phyloP scores from a whole-genome alignment of 345 rosid species.

The Turritis glabra region DNA sequence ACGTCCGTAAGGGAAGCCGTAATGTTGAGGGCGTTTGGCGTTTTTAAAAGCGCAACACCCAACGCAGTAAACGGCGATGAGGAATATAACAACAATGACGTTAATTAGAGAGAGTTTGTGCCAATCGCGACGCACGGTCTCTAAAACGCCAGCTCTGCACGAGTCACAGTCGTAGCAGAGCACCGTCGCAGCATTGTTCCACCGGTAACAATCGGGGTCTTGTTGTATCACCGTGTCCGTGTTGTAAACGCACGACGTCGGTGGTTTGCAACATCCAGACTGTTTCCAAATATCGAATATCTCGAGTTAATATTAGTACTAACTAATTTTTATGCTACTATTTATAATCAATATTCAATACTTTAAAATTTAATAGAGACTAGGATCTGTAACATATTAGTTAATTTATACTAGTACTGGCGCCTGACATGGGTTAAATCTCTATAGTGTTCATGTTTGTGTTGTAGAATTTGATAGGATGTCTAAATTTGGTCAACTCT shows the following conservation, averaged over 20 bases:
- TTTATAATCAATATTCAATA: too few species aligned
- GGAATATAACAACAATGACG: slow-evolving; percentile 62
- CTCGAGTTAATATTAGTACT: neutral
- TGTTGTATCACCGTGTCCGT: slow-evolving; percentile 51
- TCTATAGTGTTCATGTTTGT: too few species aligned
- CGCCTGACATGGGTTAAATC: too few species aligned
- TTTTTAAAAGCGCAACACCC: slow-evolving; percentile 90
- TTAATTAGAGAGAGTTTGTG: slow-evolving; percentile 76
- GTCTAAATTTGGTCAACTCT: too few species aligned
- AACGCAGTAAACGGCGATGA: slow-evolving; percentile 65
- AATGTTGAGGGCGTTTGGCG: slow-evolving; percentile 55
- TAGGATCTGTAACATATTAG: too few species aligned
- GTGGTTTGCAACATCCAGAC: slow-evolving; percentile 99
- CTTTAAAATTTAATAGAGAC: too few species aligned
- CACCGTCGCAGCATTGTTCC: slow-evolving; percentile 63
- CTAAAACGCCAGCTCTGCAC: slow-evolving; percentile 91
- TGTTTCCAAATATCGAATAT: slow-evolving; percentile 24
- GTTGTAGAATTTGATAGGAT: too few species aligned
- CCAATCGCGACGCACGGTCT: slow-evolving; percentile 79
- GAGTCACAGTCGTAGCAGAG: slow-evolving; percentile 95
- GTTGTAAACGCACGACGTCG: slow-evolving; percentile 78
- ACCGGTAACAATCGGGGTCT: slow-evolving; percentile 76
- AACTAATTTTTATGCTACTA: too few species aligned
- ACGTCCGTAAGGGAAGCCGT: slow-evolving; percentile 59
- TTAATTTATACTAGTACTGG: too few species aligned